phyloP scores from a whole-genome alignment of 176 grass and related monocot species.

The Dactylis glomerata region DNA sequence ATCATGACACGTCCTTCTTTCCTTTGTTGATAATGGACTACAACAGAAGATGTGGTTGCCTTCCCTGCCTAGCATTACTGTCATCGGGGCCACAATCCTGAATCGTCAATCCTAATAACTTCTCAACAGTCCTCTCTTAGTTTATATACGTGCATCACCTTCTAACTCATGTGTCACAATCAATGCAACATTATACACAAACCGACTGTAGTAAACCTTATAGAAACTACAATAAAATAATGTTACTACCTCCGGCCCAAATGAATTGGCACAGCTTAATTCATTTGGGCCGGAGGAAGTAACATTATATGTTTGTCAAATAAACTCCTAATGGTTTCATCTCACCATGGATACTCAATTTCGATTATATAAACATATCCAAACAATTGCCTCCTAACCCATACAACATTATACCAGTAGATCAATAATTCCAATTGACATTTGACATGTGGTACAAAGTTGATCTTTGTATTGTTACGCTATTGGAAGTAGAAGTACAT shows the following conservation, averaged over 20 bases:
- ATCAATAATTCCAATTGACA: slow-evolving; percentile 29
- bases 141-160: slow-evolving; percentile 14
- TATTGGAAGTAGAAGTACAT: slow-evolving; percentile 25
- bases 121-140: slow-evolving; percentile 26
- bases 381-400: slow-evolving; percentile 6
- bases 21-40: slow-evolving; percentile 18
- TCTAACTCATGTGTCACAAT: slow-evolving; percentile 22
- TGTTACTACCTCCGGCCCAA: too few species aligned
- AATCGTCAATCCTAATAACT: slow-evolving; percentile 29
- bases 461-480: slow-evolving; percentile 33
- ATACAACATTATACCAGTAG: slow-evolving; percentile 16
- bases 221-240: neutral
- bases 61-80: slow-evolving; percentile 16
- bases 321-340: slow-evolving; percentile 4
- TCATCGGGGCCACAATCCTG: slow-evolving; percentile 30
- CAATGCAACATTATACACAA: slow-evolving; percentile 15
- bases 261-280: too few species aligned
- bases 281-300: too few species aligned
- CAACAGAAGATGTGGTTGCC: slow-evolving; percentile 22
- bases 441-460: slow-evolving; percentile 33
- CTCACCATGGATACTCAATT: neutral
- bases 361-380: slow-evolving; percentile 1
- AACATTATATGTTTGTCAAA: slow-evolving; percentile 23
- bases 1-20: slow-evolving; percentile 18
- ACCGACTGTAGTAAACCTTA: neutral